Conservation (phyloP, 257 asterid genomes). For the Fraxinus cuspidata region DNA sequence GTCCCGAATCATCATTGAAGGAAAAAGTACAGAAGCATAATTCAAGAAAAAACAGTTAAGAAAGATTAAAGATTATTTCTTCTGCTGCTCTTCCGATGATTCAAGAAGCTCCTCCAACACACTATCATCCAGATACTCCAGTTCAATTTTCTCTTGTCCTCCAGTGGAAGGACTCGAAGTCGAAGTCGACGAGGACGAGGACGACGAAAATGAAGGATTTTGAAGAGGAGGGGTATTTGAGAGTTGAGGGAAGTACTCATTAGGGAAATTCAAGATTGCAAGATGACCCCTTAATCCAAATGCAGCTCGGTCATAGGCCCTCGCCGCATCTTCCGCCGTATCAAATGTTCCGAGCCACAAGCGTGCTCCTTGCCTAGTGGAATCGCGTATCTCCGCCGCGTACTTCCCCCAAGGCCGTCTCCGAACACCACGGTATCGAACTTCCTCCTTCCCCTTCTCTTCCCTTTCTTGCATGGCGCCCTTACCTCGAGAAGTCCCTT, state of each 20-base stretch:
- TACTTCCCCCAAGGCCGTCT: constrained; percentile 25
- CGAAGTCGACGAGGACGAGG: not conserved
- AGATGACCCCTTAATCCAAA: constrained; percentile 23
- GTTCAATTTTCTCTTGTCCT: not conserved
- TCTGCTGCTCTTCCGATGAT: not conserved
- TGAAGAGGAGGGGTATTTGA: constrained; percentile 9
- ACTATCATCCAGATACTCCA: constrained; percentile 1
- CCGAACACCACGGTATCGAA: constrained; percentile 26
- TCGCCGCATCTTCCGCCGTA: too few species aligned
- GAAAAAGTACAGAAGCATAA: not conserved
- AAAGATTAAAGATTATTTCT: constrained; percentile 10
- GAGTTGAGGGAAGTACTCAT: constrained; percentile 23
- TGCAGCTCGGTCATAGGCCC: constrained; percentile 23
- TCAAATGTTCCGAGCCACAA: too few species aligned
- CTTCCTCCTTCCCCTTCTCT: constrained; percentile 19
- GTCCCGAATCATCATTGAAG: too few species aligned
- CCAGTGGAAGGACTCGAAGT: not conserved
- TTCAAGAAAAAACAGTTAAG: not conserved
- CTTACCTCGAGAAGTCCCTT: constrained; percentile 16
- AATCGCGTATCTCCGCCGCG: constrained; percentile 28
- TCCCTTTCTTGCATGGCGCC: constrained; percentile 11
- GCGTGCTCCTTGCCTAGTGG: too few species aligned
- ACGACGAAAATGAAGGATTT: not conserved
- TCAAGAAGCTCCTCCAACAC: not conserved
- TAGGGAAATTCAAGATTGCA: constrained; percentile 30